These are phyloP conservation scores for Solanum dulcamara DNA, from an alignment of 257 asterid genomes.

Conservation along the genomic window DNA sequence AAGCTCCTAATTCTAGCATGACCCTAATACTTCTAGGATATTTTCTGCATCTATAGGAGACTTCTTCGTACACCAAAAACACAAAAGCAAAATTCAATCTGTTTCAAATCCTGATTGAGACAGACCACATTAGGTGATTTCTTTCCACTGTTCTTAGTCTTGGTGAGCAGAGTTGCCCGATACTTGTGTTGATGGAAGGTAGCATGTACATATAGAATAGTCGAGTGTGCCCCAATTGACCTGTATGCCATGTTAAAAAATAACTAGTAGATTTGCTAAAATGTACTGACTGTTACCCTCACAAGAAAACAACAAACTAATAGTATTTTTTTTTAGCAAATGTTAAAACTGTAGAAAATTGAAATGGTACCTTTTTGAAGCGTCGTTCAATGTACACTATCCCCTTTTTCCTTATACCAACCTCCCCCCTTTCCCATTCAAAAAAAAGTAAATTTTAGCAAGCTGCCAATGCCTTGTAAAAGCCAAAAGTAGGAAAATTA, in stretches of 20 bases:
- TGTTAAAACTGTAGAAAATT: background rate
- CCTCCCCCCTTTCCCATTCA: background rate
- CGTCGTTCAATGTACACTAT: background rate
- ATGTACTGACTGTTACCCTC: background rate
- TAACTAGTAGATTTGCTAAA: background rate
- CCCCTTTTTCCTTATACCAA: background rate
- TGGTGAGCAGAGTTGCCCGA: background rate
- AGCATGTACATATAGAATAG: background rate
- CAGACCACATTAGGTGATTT: background rate
- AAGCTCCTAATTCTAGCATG: too few relatives aligned
- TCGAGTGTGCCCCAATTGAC: background rate
- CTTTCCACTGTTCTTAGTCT: background rate
- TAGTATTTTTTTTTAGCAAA: background rate
- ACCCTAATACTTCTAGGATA: too few relatives aligned
- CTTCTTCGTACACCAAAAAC: too few relatives aligned
- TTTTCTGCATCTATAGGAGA: too few relatives aligned
- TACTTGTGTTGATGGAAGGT: background rate
- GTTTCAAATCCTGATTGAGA: background rate
- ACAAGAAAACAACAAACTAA: background rate
- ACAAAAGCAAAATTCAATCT: too few relatives aligned
- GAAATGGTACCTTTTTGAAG: background rate
- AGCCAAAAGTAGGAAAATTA: background rate
- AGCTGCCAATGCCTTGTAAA: background rate
- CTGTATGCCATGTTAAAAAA: background rate
- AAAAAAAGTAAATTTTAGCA: background rate